A percentile compares a stretch with the other conserved stretches of the same genome.
Evolutionary conservation across 805 yeast species (phyloP).

Genomic region (Zygosaccharomyces pseudorouxii): DNA sequence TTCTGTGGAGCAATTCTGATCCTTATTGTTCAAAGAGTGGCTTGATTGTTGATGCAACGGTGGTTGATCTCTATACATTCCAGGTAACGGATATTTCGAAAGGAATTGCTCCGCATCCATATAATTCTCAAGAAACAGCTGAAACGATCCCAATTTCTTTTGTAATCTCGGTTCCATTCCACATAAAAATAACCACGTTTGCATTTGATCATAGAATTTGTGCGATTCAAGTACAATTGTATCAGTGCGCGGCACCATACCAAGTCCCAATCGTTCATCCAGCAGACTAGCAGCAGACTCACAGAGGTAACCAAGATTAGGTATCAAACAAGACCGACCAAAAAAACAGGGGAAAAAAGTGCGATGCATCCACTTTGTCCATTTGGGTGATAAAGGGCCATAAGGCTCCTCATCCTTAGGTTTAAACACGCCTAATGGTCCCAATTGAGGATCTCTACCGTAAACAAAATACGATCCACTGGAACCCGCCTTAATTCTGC

Average conservation of each 20-base stretch:
- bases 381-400: slow-evolving; percentile 71
- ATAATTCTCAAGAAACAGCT: slow-evolving; percentile 55
- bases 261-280: slow-evolving; percentile 54
- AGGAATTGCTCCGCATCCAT: slow-evolving; percentile 59
- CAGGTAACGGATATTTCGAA: slow-evolving; percentile 52
- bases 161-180: slow-evolving; percentile 18
- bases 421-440: slow-evolving; percentile 59
- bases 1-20: not conserved
- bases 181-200: slow-evolving; percentile 17
- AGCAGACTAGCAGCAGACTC: slow-evolving; percentile 69
- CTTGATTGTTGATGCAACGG: not conserved
- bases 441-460: slow-evolving; percentile 20
- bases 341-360: slow-evolving; percentile 74
- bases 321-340: slow-evolving; percentile 67
- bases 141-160: slow-evolving; percentile 61
- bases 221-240: slow-evolving; percentile 47
- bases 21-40: not conserved
- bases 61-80: slow-evolving; percentile 17
- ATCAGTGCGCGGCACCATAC: slow-evolving; percentile 64
- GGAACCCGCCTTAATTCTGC: slow-evolving; percentile 58
- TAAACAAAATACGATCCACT: slow-evolving; percentile 65
- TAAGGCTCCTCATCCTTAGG: slow-evolving; percentile 81
- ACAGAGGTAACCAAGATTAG: slow-evolving; percentile 66
- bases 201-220: slow-evolving; percentile 35
- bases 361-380: slow-evolving; percentile 76